Evolutionary conservation across 805 yeast genomes (phyloP), one percentile per base, ranked within the genome.

Genomic region (Wickerhamiella occidentalis): DNA sequence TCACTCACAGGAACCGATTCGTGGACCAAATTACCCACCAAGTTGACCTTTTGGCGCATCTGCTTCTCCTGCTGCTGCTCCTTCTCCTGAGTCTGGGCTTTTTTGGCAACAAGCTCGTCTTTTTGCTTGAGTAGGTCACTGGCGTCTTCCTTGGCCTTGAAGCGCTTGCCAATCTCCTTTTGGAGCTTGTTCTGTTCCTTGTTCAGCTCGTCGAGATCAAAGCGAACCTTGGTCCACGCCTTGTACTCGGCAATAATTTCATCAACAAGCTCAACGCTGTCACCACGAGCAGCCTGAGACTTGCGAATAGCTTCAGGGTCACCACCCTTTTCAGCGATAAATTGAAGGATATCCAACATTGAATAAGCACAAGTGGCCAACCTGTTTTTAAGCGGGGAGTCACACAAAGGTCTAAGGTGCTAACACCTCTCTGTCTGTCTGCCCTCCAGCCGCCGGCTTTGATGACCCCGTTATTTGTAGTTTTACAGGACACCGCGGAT

Each of bases 301-400:
- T 72, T 77, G 66, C 82, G 82, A 64, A 92, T 86, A 49, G 72
- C 72, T 58, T 88, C 90, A 40, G 98, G 96, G 67, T 88, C 78
- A 55, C 98, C 98, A 52, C 98, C 98, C 70, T 87, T 90, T 64
- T 92, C 98, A 59, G 80, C 95, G 59, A 92, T 81, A 66, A 92
- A 92, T 64, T 84, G 83, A 57, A 82, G 73, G 57, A 92, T 85
- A 68, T 92, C 98, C 69, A 92, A 79, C 98, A 92, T 90, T 49
- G 28, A 17, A 33, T 17, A 28, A 45, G 7, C 22, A n/a, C 40
- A 43, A 21, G 29, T 42, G 19, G 30, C 30, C n/a, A n/a, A n/a
- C n/a, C n/a, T n/a, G n/a, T n/a, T n/a, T n/a, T n/a, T n/a, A n/a
- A n/a, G 13, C 9, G 26, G 26, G 26, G 26, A 8, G 26, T 23